phyloP scores from a whole-genome alignment of 805 yeast genomes.

The Ascoidea rubescens region DNA sequence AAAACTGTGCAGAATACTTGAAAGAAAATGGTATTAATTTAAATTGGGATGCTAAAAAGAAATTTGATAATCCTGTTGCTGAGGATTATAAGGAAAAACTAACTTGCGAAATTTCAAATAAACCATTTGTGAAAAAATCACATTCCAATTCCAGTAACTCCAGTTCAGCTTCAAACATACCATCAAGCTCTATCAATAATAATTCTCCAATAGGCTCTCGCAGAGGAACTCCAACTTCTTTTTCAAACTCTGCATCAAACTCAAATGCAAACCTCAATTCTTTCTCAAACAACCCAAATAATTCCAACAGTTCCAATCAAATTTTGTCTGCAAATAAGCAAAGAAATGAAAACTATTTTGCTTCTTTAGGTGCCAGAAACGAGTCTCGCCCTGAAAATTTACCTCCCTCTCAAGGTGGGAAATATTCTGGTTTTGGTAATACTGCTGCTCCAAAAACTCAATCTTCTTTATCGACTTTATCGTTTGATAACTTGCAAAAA shows the following conservation, averaged over 20 bases:
- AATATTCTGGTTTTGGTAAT: slow-evolving; percentile 83
- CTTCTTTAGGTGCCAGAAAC: slow-evolving; percentile 62
- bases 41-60: slow-evolving; percentile 47
- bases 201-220: slow-evolving; percentile 10
- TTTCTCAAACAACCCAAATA: slow-evolving; percentile 15
- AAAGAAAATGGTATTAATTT: slow-evolving; percentile 56
- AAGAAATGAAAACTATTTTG: slow-evolving; percentile 75
- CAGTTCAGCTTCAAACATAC: slow-evolving; percentile 4
- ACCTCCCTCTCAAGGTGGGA: slow-evolving; percentile 93
- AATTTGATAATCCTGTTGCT: slow-evolving; percentile 87
- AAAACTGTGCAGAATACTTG: slow-evolving; percentile 55
- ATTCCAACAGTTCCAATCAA: slow-evolving; percentile 18
- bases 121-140: slow-evolving; percentile 51
- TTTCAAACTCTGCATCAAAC: not conserved
- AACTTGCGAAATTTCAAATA: slow-evolving; percentile 62
- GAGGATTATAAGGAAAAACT: slow-evolving; percentile 82
- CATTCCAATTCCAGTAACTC: slow-evolving; percentile 24
- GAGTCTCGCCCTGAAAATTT: slow-evolving; percentile 59
- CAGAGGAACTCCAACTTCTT: slow-evolving; percentile 12
- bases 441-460: slow-evolving; percentile 37
- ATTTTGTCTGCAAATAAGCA: slow-evolving; percentile 22
- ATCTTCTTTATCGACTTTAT: slow-evolving; percentile 40
- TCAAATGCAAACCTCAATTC: slow-evolving; percentile 7
- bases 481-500: slow-evolving; percentile 52
- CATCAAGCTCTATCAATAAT: slow-evolving; percentile 2